A percentile compares a stretch with the other conserved stretches of the same genome.
phyloP scores from a whole-genome alignment of 2,329 filamentous ascomycete genomes.

The Bipolaris sorokiniana region DNA sequence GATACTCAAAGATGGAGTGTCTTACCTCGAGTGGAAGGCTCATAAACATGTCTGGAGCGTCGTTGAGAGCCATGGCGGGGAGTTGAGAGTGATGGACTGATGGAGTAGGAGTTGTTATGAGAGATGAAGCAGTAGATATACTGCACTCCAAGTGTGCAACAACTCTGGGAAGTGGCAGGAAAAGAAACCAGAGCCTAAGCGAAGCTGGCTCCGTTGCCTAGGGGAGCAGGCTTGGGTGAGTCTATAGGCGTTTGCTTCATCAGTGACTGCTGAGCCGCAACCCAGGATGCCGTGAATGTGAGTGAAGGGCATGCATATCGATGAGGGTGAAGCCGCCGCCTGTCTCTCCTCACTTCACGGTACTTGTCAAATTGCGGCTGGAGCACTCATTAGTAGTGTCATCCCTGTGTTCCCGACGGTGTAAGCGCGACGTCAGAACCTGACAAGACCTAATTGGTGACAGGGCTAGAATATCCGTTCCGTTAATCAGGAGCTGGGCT shows the following conservation, averaged over 20 bases:
- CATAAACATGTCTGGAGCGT: constrained; percentile 21
- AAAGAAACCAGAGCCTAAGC: neutral
- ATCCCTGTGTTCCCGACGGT: neutral
- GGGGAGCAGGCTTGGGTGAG: constrained; percentile 16
- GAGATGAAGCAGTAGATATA: neutral
- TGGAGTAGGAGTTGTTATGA: neutral
- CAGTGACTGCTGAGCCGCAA: constrained; percentile 2
- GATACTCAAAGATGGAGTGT: constrained; percentile 36
- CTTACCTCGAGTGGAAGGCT: constrained; percentile 43
- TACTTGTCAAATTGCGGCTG: neutral
- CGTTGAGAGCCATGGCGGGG: constrained; percentile 11
- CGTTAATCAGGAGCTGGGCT: no score
- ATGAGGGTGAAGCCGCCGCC: neutral
- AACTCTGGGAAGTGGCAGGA: neutral
- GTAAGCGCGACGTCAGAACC: no score
- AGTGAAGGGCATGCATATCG: neutral
- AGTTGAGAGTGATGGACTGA: neutral
- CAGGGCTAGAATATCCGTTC: no score
- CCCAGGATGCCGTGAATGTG: neutral
- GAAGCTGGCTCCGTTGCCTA: constrained; percentile 24
- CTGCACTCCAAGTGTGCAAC: neutral
- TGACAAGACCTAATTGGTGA: no score
- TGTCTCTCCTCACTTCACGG: neutral
- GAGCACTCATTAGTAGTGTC: neutral
- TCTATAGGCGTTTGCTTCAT: constrained; percentile 12